phyloP scores from a whole-genome alignment of 345 rosid genomes.

The Trapa bicornis region DNA sequence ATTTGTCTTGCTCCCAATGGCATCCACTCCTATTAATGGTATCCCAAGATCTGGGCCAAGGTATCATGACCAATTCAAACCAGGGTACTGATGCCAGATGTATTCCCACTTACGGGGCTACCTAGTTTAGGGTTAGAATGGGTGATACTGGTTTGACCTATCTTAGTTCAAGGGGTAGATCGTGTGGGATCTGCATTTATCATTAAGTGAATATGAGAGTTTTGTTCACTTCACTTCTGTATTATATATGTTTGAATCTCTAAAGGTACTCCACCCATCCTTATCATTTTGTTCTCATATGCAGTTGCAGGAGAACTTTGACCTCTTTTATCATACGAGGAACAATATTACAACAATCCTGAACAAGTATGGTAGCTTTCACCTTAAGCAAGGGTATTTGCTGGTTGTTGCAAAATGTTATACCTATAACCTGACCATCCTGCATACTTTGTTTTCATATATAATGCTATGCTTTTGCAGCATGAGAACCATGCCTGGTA shows the following conservation, averaged over 20 bases:
- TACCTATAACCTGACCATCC: not conserved
- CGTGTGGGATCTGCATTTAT: not conserved
- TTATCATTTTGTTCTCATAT: not conserved
- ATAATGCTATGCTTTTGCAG: slow-evolving; percentile 28
- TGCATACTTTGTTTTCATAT: slow-evolving; percentile 9
- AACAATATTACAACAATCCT: slow-evolving; percentile 57
- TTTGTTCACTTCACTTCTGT: not conserved
- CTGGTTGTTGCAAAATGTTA: slow-evolving; percentile 1
- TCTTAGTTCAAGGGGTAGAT: not conserved
- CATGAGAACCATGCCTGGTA: slow-evolving; percentile 66
- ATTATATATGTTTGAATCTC: not conserved
- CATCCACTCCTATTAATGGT: not conserved
- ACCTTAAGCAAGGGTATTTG: slow-evolving; percentile 3
- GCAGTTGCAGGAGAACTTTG: slow-evolving; percentile 77
- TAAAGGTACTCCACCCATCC: not conserved
- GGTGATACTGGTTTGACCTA: not conserved
- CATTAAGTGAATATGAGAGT: not conserved
- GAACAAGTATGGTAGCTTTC: slow-evolving; percentile 44
- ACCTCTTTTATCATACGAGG: slow-evolving; percentile 54
- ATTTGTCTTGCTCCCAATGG: not conserved
- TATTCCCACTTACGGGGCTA: not conserved
- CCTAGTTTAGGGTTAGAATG: not conserved
- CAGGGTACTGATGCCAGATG: not conserved
- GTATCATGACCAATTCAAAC: not conserved
- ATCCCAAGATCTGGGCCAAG: not conserved